Evolutionary conservation across 179 eudicot species (phyloP), one percentile per base, ranked within the genome.

Genomic region (Kewa caespitosa): DNA sequence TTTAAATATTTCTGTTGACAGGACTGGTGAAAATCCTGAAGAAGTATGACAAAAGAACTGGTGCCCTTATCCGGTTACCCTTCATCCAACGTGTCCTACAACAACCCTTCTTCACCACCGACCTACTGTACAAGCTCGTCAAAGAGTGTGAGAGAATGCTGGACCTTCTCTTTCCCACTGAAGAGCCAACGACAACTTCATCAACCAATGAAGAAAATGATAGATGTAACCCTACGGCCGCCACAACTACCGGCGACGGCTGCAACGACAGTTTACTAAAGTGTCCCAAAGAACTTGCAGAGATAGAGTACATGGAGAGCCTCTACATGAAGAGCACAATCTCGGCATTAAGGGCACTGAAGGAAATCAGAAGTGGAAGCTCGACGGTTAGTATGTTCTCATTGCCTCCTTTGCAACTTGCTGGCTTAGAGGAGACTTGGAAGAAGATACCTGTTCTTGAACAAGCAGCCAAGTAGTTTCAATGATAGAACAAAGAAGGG

Each of bases 41-140:
- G 80, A 92, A 92, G 72, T 92, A 90, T 7, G 96, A 92, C 82
- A 92, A 92, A 73, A 82, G 93, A 79, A 92, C 90, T 0, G 97
- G 97, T 13, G 93, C 93, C 61, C 87, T 90, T 7, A 81, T 90
- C 42, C 93, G 93, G 52, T 75, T 85, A 70, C 95, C 97, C 61
- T 92, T 92, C 82, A 90, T 92, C 36, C 93, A 92, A 41, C 86
- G 85, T 78, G 93, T 90, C 70, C 55, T 92, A 67, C 90, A 88
- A 54, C 88, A 92, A 69, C 95, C 97, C 12, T 92, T 90, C 80
- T 90, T 86, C 84, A 86, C 89, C 54, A 92, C 93, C 8, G 93
- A 92, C 72, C 43, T 90, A 23, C 81, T 92, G 18, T 86, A 77
- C 90, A 87, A 90, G 84, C 92, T 92, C 7, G 95, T 89, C 28